These are phyloP conservation scores for Leccinellum luteum DNA, from an alignment of 768 basidiomycete species.

Conservation along the genomic window DNA sequence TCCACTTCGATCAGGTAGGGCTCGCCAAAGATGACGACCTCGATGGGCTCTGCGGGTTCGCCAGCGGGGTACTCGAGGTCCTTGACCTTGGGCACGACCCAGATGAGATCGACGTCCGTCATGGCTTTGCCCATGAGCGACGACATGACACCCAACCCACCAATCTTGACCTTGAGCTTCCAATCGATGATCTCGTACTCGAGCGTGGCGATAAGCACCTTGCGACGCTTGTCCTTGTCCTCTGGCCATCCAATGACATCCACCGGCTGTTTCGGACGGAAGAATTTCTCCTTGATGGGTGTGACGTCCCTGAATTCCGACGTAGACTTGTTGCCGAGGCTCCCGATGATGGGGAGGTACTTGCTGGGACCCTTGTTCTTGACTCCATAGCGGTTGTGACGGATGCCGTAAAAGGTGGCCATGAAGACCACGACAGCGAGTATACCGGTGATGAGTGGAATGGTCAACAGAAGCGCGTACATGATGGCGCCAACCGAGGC, in stretches of 20 bases:
- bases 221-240: constrained; percentile 85
- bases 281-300: constrained; percentile 70
- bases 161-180: constrained; percentile 98
- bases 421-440: constrained; percentile 86
- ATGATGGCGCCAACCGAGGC: constrained; percentile 81
- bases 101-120: constrained; percentile 93
- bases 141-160: constrained; percentile 97
- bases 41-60: constrained; percentile 89
- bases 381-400: constrained; percentile 88
- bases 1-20: constrained; percentile 95
- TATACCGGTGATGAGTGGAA: constrained; percentile 82
- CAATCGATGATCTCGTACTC: constrained; percentile 98
- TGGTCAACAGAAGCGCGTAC: constrained; percentile 77
- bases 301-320: constrained; percentile 64
- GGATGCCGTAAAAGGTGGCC: constrained; percentile 96
- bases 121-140: constrained; percentile 97
- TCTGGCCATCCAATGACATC: constrained; percentile 97
- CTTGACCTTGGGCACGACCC: constrained; percentile 94
- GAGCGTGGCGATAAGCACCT: constrained; percentile 87
- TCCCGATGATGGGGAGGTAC: constrained; percentile 88
- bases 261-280: constrained; percentile 54
- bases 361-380: constrained; percentile 66
- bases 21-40: constrained; percentile 95
- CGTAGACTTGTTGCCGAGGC: constrained; percentile 60
- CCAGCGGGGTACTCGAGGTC: constrained; percentile 91